Base-by-base conservation (phyloP, 2,329 filamentous ascomycete species). In the Pyrenochaeta sp. region DNA sequence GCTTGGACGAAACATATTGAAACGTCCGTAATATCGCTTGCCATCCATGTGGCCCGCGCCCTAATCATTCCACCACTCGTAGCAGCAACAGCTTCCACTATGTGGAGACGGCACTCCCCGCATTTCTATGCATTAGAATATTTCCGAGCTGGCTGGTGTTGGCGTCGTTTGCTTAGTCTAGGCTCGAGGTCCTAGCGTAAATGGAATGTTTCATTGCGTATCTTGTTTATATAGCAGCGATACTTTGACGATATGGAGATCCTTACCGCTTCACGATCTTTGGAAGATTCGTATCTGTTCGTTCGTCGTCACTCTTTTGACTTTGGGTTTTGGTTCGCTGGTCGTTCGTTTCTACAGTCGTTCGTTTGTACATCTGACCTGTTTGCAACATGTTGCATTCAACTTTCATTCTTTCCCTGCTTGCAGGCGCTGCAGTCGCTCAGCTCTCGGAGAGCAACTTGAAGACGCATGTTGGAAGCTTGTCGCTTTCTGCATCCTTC, bases 401-500 rank as follows among this genome's bases (percentile, higher is more conserved):
- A 34, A 64, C 67, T 57, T 69, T 73, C 65, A 52, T 71, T 74
- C 58, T 77, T 65, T 72, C 72, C 47, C 61, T 74, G 53, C 66
- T 76, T 42, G 63, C 73, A 58, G 71, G 73, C 60, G 71, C 69
- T 59, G 74, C 66, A 58, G 66, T 75, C 50, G 77, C 70, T 32
- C 72, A 72, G 30, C 77, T 79, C 45, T 72, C 75, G 25, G 73
- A 85, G 59, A 78, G 79, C 48, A 74, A 72, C 68, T 70, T 82
- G 19, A 71, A 78, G 62, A 80, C 76, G 44, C 73, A 79, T 48
- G 73, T 78, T 50, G 78, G 80, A 61, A 72, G 75, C 50, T 69
- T 86, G 49, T 76, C 80, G 30, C 79, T 88, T n/a, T 77, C 79
- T 28, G 76, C 76, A 60, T 75, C 78, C 34, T 88, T 88, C 75